Evolutionary conservation across 2,329 filamentous ascomycete species (phyloP), one percentile per base, ranked within the genome.

Genomic region (Ceratocystis variospora): DNA sequence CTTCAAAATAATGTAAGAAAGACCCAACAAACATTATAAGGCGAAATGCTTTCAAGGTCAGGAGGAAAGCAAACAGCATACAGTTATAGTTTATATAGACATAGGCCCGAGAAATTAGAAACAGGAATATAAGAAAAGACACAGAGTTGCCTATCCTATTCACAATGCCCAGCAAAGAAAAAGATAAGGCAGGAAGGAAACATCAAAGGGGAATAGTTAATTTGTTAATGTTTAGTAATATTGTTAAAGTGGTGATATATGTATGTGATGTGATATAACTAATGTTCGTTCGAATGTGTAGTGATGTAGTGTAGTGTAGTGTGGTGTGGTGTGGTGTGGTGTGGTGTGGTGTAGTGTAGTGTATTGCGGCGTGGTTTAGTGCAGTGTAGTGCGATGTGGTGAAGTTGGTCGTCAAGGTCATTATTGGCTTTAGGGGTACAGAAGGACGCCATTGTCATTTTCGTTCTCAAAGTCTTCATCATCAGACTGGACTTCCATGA

Each of bases 401-500:
- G 37, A 22, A 7, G 48, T 53, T n/a, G 28, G 28, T 59, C 55
- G 25, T 59, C 55, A 59, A 12, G 28, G 55, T 59, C 55, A 31
- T 59, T 59, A 59, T n/a, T 25, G 7, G 55, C 25, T 31, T 59
- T 59, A 59, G 28, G 55, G 55, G 22, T 59, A 59, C 28, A 59
- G 28, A 10, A 59, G 55, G 33, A 59, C 55, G 55, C 55, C 64
- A 44, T 61, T 59, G 31, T 67, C 61, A 8, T 64, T 61, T 63
- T 64, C 66, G 25, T 53, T 63, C 19, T 66, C 64, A 45, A 66
- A 41, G 55, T 65, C 63, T 37, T 66, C 61, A 19, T 69, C 65
- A n/a, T 67, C 67, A 31, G 64, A 66, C 31, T 79, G 78, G 65
- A 81, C 74, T 69, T 82, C 79, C 78, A 81, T 81, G 68, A 77